Evolutionary conservation across 2,329 filamentous ascomycete species (phyloP).

Genomic region (Pezicula carpinea): DNA sequence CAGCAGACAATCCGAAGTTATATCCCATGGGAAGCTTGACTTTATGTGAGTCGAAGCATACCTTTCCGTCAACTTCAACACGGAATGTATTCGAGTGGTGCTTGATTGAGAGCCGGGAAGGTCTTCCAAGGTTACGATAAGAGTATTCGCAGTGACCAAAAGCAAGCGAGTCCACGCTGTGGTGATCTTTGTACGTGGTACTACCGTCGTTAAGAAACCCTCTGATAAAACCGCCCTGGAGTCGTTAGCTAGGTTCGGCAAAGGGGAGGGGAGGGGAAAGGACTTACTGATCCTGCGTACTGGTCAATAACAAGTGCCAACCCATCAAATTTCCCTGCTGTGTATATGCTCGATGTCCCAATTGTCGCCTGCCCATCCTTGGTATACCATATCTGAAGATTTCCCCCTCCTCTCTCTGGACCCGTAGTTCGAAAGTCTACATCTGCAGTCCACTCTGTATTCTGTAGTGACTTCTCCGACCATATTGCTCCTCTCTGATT

Average conservation of each 20-base stretch:
- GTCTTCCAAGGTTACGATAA: constrained; percentile 87
- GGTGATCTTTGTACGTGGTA: constrained; percentile 71
- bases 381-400: constrained; percentile 90
- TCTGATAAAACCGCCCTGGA: constrained; percentile 69
- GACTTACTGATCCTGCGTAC: constrained; percentile 60
- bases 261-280: constrained; percentile 1
- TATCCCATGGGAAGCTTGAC: constrained; percentile 76
- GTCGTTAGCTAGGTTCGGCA: constrained; percentile 9
- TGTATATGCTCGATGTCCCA: constrained; percentile 76
- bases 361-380: constrained; percentile 62
- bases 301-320: constrained; percentile 81
- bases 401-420: constrained; percentile 79
- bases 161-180: constrained; percentile 75
- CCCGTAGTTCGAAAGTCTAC: constrained; percentile 85
- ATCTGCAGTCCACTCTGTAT: constrained; percentile 74
- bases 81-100: constrained; percentile 64
- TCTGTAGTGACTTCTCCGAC: constrained; percentile 59
- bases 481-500: constrained; percentile 81
- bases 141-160: constrained; percentile 90
- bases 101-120: constrained; percentile 71
- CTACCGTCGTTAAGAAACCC: constrained; percentile 92
- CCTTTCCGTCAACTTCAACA: constrained; percentile 73
- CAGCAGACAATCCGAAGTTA: constrained; percentile 80
- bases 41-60: constrained; percentile 81
- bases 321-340: constrained; percentile 81